Percentiles rank a stretch among this genome's conserved stretches.
Evolutionary conservation across 306 rosid species (phyloP).

Genomic region (Astragalus glycyphyllos): DNA sequence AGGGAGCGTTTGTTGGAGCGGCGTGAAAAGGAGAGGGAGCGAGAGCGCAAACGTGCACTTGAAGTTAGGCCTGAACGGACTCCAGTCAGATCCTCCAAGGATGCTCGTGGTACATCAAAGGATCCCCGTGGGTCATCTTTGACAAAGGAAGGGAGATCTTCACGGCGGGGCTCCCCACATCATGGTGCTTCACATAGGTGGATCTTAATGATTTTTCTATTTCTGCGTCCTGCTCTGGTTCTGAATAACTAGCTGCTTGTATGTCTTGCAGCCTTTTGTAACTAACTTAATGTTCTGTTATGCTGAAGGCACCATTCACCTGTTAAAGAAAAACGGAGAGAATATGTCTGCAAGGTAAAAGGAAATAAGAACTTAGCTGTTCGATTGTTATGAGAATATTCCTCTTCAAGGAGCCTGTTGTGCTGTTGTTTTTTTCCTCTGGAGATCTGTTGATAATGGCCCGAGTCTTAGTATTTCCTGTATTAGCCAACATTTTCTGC

Average conservation of each 20-base stretch:
- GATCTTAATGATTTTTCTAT: conserved; percentile 81
- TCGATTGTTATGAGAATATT: conserved; percentile 62
- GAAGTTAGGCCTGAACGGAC: conserved; percentile 56
- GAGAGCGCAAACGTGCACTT: conserved; percentile 82
- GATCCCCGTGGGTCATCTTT: conserved; percentile 84
- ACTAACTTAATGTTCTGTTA: conserved; percentile 95
- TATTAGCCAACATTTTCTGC: conserved; percentile 27
- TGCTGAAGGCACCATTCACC: conserved; percentile 99
- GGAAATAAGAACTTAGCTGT: conserved; percentile 59
- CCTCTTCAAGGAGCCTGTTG: conserved; percentile 48
- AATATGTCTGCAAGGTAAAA: conserved; percentile 99
- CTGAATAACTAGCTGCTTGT: conserved; percentile 81
- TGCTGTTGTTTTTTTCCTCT: conserved; percentile 52
- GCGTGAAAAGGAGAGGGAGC: conserved; percentile 86
- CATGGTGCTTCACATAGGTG: conserved; percentile 87
- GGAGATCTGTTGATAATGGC: conserved; percentile 50
- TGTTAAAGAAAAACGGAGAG: conserved; percentile 98
- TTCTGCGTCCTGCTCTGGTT: conserved; percentile 78
- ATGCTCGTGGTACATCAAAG: conserved; percentile 72
- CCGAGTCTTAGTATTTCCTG: conserved; percentile 33
- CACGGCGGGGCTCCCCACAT: conserved; percentile 86
- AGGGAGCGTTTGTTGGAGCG: conserved; percentile 79
- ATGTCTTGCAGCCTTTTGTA: conserved; percentile 69
- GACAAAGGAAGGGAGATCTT: conserved; percentile 77
- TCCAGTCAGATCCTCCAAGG: conserved; percentile 68